Base-by-base conservation (phyloP, 2,329 filamentous ascomycete species). In the Hypoxylon sp. region DNA sequence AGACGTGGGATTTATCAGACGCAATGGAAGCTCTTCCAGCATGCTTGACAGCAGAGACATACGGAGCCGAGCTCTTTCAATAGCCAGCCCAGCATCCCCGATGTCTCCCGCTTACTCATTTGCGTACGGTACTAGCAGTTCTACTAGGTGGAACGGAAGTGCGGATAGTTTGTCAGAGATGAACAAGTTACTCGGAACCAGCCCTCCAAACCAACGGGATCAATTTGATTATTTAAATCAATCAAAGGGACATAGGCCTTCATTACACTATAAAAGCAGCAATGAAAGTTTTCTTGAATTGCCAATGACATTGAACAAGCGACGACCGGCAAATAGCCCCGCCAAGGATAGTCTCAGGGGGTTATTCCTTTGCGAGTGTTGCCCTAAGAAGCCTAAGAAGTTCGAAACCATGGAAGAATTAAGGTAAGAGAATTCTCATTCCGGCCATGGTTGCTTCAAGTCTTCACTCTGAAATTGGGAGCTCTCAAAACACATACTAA, bases 11-110 rank as follows among this genome's bases (percentile, higher is more conserved):
- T 60, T 64, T 9, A 65, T 69, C 11, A 59, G 49, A 5, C 67
- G 67, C 19, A 69, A 71, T 13, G 69, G 67, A 14, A 71, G 69
- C n/a, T 71, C 69, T n/a, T 69, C 67, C 7, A 69, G 67, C 59
- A 64, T 71, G 58, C 53, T 67, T 17, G 62, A 68, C 21, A 46
- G 48, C 7, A 53, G 65, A 36, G 68, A 68, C 23, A 53, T 57
- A 13, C 60, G 67, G 19, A 65, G 43, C 38, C 60, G 64, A 41
- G 55, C 53, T 21, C 38, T 71, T 45, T 59, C 69, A n/a, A 62
- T 61, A 55, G 51, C 61, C 4, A 69, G 55, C 13, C 63, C 64
- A 21, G 45, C 48, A 28, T 71, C 69, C 11, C 63, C 69, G 9
- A 69, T 71, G 58, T 71, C 69, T n/a, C 63, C 68, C 13, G 55